Base-by-base conservation (phyloP, 2,329 filamentous ascomycete genomes). In the Xylariales sp. region DNA sequence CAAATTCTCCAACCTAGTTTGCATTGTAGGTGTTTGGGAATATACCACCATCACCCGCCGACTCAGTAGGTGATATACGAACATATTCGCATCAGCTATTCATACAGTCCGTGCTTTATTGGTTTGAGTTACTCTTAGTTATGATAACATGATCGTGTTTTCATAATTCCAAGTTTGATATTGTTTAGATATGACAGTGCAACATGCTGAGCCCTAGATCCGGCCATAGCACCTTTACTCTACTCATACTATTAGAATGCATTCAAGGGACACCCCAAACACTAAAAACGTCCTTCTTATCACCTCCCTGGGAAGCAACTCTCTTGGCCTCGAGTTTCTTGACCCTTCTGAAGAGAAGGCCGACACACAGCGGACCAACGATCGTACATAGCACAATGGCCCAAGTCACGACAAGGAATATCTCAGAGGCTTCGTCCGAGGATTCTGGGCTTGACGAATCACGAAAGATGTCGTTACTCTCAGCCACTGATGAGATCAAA, bases 401-500 rank as follows among this genome's bases (percentile, higher is more conserved):
- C 75, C 74, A 80, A 0, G 70, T 69, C 0, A 73, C 64, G n/a
- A 78, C 59, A 1, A 78, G 59, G 40, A 76, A 78, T 1, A 76
- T 54, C 15, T 72, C 61, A 0, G 65, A 69, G 20, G 49, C 28
- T 19, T 43, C n/a, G 34, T 5, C 25, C 11, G 15, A 22, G 5
- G 39, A 22, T 12, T 44, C 11, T 32, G 27, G 4, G 1, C 44
- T 40, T 4, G 51, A 50, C 3, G 45, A 22, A 5, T 34, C 38
- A 3, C 46, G 46, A 37, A 74, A 74, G 11, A 73, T 59, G 0
- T 66, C 65, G 2, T 68, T 65, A 33, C 65, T 71, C 51, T 86
- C 73, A 0, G 83, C 83, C 0, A 89, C 59, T 0, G 82, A 78
- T 1, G 82, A 80, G 46, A 93, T 87, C 31, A 91, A 59, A 46